Percentiles rank a stretch among this genome's conserved stretches.
Conservation (phyloP, 2,329 filamentous ascomycete genomes). For the Ceratocystis smalleyi region DNA sequence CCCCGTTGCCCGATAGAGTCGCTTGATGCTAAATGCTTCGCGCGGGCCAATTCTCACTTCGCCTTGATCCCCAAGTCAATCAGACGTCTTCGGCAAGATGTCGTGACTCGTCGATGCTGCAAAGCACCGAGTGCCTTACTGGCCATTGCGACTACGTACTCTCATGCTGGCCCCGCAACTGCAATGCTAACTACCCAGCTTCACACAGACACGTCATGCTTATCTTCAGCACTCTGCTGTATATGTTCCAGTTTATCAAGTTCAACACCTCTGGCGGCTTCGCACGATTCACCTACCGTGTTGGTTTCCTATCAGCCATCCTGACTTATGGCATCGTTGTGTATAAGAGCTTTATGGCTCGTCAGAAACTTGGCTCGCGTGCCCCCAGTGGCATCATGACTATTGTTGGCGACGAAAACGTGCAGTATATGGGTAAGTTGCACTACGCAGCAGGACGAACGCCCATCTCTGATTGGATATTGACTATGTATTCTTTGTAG, state of each 20-base stretch:
- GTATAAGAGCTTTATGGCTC: conserved; percentile 88
- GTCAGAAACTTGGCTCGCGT: conserved; percentile 56
- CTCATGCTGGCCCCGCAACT: not conserved
- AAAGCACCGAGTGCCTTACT: not conserved
- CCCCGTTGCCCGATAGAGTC: not conserved
- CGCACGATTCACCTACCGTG: conserved; percentile 75
- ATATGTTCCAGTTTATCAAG: conserved; percentile 69
- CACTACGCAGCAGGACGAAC: not conserved
- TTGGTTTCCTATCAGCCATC: conserved; percentile 76
- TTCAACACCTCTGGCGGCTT: conserved; percentile 71
- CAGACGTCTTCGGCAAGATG: not conserved
- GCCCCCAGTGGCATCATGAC: conserved; percentile 44
- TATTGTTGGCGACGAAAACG: conserved; percentile 78
- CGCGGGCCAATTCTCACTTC: not conserved
- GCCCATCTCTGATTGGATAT: conserved; percentile 6
- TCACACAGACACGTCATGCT: conserved; percentile 62
- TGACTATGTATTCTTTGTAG: not conserved
- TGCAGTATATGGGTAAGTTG: conserved; percentile 81
- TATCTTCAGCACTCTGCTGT: conserved; percentile 68
- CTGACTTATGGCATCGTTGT: conserved; percentile 95
- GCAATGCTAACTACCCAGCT: not conserved
- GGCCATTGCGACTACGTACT: not conserved
- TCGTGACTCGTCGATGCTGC: not conserved
- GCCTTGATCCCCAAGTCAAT: not conserved
- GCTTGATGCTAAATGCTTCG: too few species aligned